Percentiles rank a stretch among this genome's conserved stretches.
These are phyloP conservation scores for Stagonosporopsis rhizophila DNA, from an alignment of 2,329 filamentous ascomycete genomes.

Conservation along the genomic window DNA sequence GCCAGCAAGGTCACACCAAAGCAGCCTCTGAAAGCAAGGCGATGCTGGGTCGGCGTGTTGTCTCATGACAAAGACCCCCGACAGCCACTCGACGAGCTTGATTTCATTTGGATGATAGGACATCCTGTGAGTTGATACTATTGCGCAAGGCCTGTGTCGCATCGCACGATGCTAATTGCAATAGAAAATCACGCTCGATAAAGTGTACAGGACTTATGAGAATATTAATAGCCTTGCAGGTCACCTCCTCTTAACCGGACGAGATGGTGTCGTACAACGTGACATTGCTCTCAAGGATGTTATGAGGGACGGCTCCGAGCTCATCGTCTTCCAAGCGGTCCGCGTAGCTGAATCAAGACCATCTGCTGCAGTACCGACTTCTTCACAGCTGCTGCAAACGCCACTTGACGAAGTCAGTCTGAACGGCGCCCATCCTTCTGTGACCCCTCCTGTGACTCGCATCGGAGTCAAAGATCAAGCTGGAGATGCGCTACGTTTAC, in stretches of 20 bases:
- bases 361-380: not conserved
- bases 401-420: not conserved
- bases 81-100: constrained; percentile 21
- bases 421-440: not conserved
- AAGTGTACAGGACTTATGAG: constrained; percentile 27
- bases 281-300: constrained; percentile 4
- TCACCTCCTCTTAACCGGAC: constrained; percentile 28
- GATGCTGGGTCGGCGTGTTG: constrained; percentile 48
- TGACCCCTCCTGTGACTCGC: not conserved
- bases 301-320: not conserved
- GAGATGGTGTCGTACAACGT: constrained; percentile 7
- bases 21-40: constrained; percentile 27
- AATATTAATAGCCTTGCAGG: constrained; percentile 11
- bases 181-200: constrained; percentile 33
- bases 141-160: not conserved
- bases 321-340: constrained; percentile 8
- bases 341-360: not conserved
- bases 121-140: constrained; percentile 32
- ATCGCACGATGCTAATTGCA: not conserved
- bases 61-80: constrained; percentile 24
- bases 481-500: not conserved
- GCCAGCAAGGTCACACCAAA: constrained; percentile 26
- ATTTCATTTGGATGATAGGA: constrained; percentile 49
- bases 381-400: not conserved
- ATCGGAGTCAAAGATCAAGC: not conserved